These are phyloP conservation scores for Liquidambar formosana DNA, from an alignment of 164 flowering plant genomes.

Conservation along the genomic window DNA sequence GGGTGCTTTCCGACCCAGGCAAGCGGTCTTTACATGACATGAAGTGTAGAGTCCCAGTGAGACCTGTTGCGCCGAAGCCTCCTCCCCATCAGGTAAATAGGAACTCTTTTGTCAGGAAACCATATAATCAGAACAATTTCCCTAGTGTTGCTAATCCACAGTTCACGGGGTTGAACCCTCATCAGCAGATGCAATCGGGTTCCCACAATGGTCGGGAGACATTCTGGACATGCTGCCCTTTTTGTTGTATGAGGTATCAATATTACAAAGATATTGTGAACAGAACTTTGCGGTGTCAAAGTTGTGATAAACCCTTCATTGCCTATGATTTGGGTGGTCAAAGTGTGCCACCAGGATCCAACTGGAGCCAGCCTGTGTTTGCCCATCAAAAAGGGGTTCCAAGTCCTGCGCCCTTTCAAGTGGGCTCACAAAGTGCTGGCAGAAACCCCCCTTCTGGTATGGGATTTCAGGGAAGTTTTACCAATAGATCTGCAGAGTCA, in stretches of 20 bases:
- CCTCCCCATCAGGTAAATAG: constrained; percentile 22
- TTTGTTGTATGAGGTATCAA: constrained; percentile 30
- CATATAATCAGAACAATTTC: constrained; percentile 10
- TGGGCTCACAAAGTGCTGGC: constrained; percentile 3
- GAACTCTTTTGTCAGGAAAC: constrained; percentile 17
- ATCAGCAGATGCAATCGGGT: constrained; percentile 11
- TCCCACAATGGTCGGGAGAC: constrained; percentile 6
- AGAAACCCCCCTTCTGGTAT: constrained; percentile 6
- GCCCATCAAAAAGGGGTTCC: constrained; percentile 8
- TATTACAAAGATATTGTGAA: constrained; percentile 22
- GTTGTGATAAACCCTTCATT: constrained; percentile 26
- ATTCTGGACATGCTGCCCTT: constrained; percentile 49
- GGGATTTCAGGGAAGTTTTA: constrained; percentile 5
- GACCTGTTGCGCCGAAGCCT: constrained; percentile 17
- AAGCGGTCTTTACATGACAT: constrained; percentile 36
- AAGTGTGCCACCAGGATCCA: background rate
- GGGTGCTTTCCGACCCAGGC: constrained; percentile 34
- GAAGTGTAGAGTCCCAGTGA: constrained; percentile 19
- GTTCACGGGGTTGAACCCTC: constrained; percentile 3
- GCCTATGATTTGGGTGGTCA: constrained; percentile 29
- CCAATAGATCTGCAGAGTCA: background rate
- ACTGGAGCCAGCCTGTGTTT: constrained; percentile 5
- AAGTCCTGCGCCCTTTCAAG: constrained; percentile 11
- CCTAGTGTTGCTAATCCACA: constrained; percentile 18
- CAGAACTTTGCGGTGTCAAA: constrained; percentile 33